These are phyloP conservation scores for Rhamnella rubrinervis DNA, from an alignment of 331 rosid species.

Conservation along the genomic window DNA sequence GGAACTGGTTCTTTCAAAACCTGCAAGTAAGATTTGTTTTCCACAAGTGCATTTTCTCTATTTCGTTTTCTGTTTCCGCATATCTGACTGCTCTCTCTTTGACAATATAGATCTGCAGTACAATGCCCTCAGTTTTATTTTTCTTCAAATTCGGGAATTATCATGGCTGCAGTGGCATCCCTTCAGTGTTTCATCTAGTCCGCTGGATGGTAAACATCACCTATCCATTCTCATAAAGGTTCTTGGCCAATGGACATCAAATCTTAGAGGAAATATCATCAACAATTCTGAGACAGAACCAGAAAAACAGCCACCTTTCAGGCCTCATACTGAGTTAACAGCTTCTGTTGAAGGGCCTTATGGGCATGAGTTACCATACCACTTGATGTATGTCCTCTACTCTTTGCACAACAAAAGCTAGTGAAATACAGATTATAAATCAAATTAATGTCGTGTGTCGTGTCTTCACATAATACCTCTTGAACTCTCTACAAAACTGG, in stretches of 20 bases:
- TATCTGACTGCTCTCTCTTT: slow-evolving; percentile 20
- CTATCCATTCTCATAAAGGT: slow-evolving; percentile 80
- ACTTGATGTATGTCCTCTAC: slow-evolving; percentile 57
- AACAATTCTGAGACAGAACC: slow-evolving; percentile 31
- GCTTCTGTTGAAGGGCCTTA: slow-evolving; percentile 94
- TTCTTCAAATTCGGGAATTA: slow-evolving; percentile 76
- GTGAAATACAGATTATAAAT: not conserved
- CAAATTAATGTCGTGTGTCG: not conserved
- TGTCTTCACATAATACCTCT: not conserved
- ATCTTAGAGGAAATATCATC: slow-evolving; percentile 45
- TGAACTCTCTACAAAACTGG: not conserved
- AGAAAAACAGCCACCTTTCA: slow-evolving; percentile 21
- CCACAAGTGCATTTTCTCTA: not conserved
- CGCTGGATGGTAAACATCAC: slow-evolving; percentile 82
- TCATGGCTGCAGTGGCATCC: slow-evolving; percentile 99
- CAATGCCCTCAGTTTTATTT: slow-evolving; percentile 93
- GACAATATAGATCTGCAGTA: slow-evolving; percentile 57
- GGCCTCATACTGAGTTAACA: slow-evolving; percentile 36
- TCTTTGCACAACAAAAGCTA: not conserved
- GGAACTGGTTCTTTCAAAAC: slow-evolving; percentile 80
- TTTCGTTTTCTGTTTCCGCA: slow-evolving; percentile 3
- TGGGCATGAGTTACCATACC: slow-evolving; percentile 88
- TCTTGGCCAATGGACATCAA: slow-evolving; percentile 85
- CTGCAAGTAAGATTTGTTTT: slow-evolving; percentile 50
- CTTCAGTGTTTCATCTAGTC: slow-evolving; percentile 92